phyloP scores from a whole-genome alignment of 768 basidiomycete genomes.

The Cubamyces sp. region DNA sequence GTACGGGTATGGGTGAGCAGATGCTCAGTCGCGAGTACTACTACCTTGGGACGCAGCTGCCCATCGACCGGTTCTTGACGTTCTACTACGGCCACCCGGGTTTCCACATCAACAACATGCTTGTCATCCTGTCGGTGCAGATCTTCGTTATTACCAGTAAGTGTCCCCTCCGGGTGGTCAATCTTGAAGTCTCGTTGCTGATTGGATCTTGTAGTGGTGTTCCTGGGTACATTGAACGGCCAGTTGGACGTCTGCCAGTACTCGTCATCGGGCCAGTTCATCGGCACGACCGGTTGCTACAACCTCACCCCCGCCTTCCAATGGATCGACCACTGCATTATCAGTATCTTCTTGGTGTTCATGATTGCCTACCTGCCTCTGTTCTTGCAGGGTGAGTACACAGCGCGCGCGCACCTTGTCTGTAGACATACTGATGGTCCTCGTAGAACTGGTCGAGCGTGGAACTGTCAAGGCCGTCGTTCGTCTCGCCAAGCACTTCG shows the following conservation, averaged over 20 bases:
- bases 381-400: constrained; percentile 85
- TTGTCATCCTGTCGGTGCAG: constrained; percentile 96
- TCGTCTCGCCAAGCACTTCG: constrained; percentile 92
- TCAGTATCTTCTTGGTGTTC: constrained; percentile 98
- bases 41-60: constrained; percentile 96
- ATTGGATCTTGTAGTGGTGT: constrained; percentile 68
- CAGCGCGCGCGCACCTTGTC: neutral
- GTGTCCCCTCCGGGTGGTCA: constrained; percentile 37
- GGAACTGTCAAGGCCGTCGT: constrained; percentile 91
- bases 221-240: constrained; percentile 90
- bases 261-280: constrained; percentile 67
- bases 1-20: constrained; percentile 99
- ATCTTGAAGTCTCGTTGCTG: constrained; percentile 19
- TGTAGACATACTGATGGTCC: constrained; percentile 24
- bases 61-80: constrained; percentile 97
- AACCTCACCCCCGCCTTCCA: constrained; percentile 91
- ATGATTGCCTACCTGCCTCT: constrained; percentile 95
- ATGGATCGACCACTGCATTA: constrained; percentile 96
- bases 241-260: constrained; percentile 82
- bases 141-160: constrained; percentile 89
- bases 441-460: constrained; percentile 89
- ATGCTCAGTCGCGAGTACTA: constrained; percentile 99
- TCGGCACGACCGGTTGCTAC: constrained; percentile 89
- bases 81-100: constrained; percentile 99
- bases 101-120: constrained; percentile 99